Evolutionary conservation across 139 green algal genomes (phyloP).

Genomic region (Nannochloris sp.): DNA sequence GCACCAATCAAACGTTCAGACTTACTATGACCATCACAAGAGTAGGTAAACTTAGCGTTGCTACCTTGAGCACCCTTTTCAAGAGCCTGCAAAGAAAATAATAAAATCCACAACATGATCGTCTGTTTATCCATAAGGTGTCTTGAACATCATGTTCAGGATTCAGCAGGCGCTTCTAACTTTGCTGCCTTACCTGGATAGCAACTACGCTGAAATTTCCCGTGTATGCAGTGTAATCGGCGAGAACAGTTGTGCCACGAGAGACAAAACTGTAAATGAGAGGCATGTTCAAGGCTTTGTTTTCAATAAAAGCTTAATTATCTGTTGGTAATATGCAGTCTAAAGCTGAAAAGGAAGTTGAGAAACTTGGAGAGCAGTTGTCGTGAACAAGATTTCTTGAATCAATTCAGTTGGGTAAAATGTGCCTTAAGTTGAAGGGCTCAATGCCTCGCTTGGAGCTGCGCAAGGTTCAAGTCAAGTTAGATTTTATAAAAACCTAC

Average conservation of each 20-base stretch:
- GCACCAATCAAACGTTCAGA: background rate
- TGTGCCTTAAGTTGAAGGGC: too few relatives aligned
- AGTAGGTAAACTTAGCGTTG: slow-evolving; percentile 56
- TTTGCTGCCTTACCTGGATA: slow-evolving; percentile 44
- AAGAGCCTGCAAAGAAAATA: slow-evolving; percentile 27
- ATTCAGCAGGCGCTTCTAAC: too few relatives aligned
- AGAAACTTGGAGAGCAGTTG: too few relatives aligned
- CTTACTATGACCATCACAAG: slow-evolving; percentile 43
- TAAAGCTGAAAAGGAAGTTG: too few relatives aligned
- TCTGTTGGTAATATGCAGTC: too few relatives aligned
- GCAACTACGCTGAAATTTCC: slow-evolving; percentile 91
- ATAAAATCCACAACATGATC: background rate
- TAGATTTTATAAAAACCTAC: too few relatives aligned
- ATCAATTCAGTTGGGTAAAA: too few relatives aligned
- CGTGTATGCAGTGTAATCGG: slow-evolving; percentile 82
- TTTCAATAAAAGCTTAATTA: too few relatives aligned
- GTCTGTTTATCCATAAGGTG: background rate
- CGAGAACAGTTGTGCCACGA: slow-evolving; percentile 62
- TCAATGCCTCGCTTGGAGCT: too few relatives aligned
- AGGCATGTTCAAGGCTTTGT: too few relatives aligned
- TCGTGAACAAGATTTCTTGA: too few relatives aligned
- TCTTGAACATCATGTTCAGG: slow-evolving; percentile 56
- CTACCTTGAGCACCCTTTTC: slow-evolving; percentile 38
- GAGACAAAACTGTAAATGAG: slow-evolving; percentile 80
- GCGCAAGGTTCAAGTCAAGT: too few relatives aligned